Evolutionary conservation across 306 rosid genomes (phyloP), one percentile per base, ranked within the genome.

Genomic region (Castanea sativa): DNA sequence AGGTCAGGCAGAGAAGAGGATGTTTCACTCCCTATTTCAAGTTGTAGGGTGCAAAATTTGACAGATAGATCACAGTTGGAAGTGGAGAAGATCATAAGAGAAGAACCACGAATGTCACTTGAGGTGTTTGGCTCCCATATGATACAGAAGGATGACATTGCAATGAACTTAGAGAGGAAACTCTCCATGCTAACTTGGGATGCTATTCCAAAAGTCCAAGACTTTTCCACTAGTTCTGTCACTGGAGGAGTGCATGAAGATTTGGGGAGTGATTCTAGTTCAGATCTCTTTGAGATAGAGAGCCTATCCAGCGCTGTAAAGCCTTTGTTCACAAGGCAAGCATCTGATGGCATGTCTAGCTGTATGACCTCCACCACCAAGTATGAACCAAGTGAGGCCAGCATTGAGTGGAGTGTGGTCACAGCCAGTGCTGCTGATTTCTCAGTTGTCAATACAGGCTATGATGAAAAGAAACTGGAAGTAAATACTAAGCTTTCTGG

Each of bases 201-300:
- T 60, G 86, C 89, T 59, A 88, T 88, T 71, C 91, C 89, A 6
- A 83, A 88, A 78, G 60, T 84, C 33, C 80, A 55, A 74, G 21
- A 51, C 55, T 58, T 51, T 41, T 76, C 76, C 41, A 30, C 69
- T 25, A 43, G 41, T 69, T 61, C 83, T 12, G 60, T 49, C 56
- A 25, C 19, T 19, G 70, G 59, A 33, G 64, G 10, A 55, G 14
- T 52, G 78, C 23, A 59, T 55, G 80, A 85, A 56, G 89, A 88
- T 59, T 25, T 64, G 16, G 86, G 78, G 43, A 88, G 91, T 57
- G 91, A 85, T 51, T 76, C 87, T 5, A 83, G 91, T 74, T 88
- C 91, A 0, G 91, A 88, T 79, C 79, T 88, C 60, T 88, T 88
- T 67, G 91, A 88, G 82, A 88, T 88, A 25, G 87, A 83, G 68